Evolutionary conservation across 1,139 yeast species (phyloP).

Genomic region (Candida sanyaensis): DNA sequence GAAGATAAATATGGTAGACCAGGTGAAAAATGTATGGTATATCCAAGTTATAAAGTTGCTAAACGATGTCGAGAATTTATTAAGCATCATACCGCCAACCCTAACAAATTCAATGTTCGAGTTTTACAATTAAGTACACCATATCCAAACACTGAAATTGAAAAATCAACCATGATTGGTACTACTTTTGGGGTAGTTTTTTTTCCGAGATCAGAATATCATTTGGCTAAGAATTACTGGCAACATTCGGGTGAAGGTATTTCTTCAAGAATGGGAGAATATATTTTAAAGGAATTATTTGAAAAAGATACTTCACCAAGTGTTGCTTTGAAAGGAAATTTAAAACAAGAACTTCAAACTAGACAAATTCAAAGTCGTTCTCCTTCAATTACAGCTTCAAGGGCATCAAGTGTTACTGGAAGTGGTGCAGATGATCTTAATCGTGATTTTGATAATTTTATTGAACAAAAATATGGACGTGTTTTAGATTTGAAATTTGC

Average conservation of each 20-base stretch:
- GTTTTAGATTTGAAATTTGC: conserved; percentile 79
- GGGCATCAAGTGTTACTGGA: conserved; percentile 13
- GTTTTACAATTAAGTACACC: conserved; percentile 81
- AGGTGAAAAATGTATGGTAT: conserved; percentile 71
- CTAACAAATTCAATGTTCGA: conserved; percentile 42
- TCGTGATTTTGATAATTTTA: conserved; percentile 65
- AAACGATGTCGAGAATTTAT: conserved; percentile 84
- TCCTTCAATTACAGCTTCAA: conserved; percentile 31
- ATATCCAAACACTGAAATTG: conserved; percentile 60
- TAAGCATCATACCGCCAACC: conserved; percentile 32
- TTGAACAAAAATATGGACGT: conserved; percentile 90
- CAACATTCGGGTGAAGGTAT: conserved; percentile 96
- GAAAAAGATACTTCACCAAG: conserved; percentile 19
- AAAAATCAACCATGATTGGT: conserved; percentile 58
- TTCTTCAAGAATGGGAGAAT: conserved; percentile 87
- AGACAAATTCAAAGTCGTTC: conserved; percentile 37
- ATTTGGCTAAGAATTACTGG: conserved; percentile 86
- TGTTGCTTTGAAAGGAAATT: conserved; percentile 15
- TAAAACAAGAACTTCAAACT: conserved; percentile 42
- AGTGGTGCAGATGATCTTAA: conserved; percentile 33
- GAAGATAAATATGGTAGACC: conserved; percentile 72
- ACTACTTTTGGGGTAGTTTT: conserved; percentile 77
- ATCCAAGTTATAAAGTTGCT: conserved; percentile 78
- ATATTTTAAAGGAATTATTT: conserved; percentile 65
- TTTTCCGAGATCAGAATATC: conserved; percentile 57